These are phyloP conservation scores for Candida glucosophila DNA, from an alignment of 1,139 yeast genomes.

Conservation along the genomic window DNA sequence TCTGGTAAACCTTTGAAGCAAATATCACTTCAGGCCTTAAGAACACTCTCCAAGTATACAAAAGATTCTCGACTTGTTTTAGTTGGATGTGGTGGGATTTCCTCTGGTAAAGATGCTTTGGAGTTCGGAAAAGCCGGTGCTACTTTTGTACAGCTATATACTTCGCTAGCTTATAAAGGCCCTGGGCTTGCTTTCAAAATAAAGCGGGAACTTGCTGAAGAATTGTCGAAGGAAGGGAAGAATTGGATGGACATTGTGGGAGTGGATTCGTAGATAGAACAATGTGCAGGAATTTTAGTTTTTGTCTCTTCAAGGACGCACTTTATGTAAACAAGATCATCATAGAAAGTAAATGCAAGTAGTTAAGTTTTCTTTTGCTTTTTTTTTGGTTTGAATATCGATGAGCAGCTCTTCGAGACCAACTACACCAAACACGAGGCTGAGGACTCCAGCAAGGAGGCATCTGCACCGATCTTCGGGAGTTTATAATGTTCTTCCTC, in stretches of 20 bases:
- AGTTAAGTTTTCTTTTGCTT: neutral
- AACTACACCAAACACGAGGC: conserved; percentile 11
- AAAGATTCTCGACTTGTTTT: conserved; percentile 65
- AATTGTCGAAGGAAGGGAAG: conserved; percentile 64
- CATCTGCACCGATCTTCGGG: conserved; percentile 36
- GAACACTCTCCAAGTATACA: conserved; percentile 61
- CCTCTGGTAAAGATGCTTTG: conserved; percentile 74
- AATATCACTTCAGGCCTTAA: conserved; percentile 61
- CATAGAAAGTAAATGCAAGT: conserved; percentile 1
- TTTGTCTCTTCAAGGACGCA: neutral
- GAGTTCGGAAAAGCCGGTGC: conserved; percentile 96
- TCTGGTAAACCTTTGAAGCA: conserved; percentile 92
- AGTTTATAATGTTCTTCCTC: conserved; percentile 24
- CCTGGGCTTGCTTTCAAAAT: conserved; percentile 79
- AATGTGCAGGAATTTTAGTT: no score
- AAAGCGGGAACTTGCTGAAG: conserved; percentile 63
- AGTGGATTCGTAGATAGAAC: conserved; percentile 22
- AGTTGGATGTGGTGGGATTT: conserved; percentile 93
- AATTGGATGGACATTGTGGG: conserved; percentile 79
- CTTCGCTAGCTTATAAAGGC: conserved; percentile 88
- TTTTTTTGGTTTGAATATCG: neutral
- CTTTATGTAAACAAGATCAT: conserved; percentile 1
- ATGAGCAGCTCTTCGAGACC: conserved; percentile 13
- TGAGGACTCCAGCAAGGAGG: conserved; percentile 10
- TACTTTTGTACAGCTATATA: conserved; percentile 72